Evolutionary conservation across 495 filamentous ascomycete species (phyloP), one percentile per base, ranked within the genome.

Genomic region (Penicillium egyptiacum): DNA sequence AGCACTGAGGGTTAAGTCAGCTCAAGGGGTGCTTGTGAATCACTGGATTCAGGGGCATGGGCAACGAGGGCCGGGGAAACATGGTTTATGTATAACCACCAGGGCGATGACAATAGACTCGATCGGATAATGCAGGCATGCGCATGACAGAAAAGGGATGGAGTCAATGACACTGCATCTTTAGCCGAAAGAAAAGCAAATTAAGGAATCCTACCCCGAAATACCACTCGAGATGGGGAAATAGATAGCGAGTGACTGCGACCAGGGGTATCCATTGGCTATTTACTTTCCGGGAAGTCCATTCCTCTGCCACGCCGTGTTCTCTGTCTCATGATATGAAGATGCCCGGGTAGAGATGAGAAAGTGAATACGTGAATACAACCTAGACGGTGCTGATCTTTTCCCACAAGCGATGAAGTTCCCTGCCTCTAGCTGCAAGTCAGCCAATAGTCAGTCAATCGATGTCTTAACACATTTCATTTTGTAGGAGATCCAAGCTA

Each of bases 181-280:
- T 56, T 39, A 44, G 50, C 50, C 20, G 22, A 33, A 53, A 42
- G 26, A 22, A 41, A 53, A 31, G 14, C 28, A 53, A 10, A 42
- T n/a, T 10, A 46, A 25, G 28, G 44, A 59, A 59, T 65, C 40
- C 48, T 48, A 69, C 63, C 50, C 60, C 56, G 44, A 31, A 52
- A 57, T 69, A 62, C 63, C 51, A 69, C 66, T 58, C 48, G 40
- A 64, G 47, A 55, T 63, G 58, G 61, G 40, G 50, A 57, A 64
- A 57, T 60, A 50, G n/a, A 56, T 56, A 46, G 55, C 58, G 17
- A 60, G 53, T 66, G 58, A 62, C 58, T 49, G 44, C 40, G 33
- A 50, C 55, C 35, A 48, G 16, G 28, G 45, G 23, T 42, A 22
- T 50, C 40, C 51, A 49, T 53, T 43, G 55, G 43, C 35, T 35